Percentiles rank a stretch among this genome's conserved stretches.
phyloP scores from a whole-genome alignment of 352 stramenopile genomes.

The Halophytophthora batemanensis region DNA sequence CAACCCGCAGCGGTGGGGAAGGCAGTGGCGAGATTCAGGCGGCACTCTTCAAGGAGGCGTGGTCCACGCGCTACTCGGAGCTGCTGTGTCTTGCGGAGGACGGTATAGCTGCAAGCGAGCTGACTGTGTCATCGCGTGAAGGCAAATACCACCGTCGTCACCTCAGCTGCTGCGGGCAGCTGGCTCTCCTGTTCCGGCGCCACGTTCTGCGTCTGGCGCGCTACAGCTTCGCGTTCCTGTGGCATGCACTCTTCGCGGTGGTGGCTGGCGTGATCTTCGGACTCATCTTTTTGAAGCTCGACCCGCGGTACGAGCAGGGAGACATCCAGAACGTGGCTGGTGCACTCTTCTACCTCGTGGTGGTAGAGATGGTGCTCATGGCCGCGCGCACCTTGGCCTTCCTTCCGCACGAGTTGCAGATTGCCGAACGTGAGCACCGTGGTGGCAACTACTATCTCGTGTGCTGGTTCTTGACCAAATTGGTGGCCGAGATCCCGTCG shows the following conservation, averaged over 20 bases:
- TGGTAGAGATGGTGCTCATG: conserved; percentile 35
- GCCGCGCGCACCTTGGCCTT: conserved; percentile 28
- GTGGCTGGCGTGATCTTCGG: conserved; percentile 37
- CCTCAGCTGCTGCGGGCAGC: conserved; percentile 26
- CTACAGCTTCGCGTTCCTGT: conserved; percentile 34
- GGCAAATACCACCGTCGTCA: conserved; percentile 1
- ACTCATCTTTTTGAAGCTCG: conserved; percentile 44
- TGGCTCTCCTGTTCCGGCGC: conserved; percentile 38
- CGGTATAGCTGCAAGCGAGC: background rate
- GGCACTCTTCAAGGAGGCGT: conserved; percentile 36
- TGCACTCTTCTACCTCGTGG: conserved; percentile 40
- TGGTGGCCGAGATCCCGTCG: conserved; percentile 32
- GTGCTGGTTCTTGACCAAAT: conserved; percentile 35
- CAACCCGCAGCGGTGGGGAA: conserved; percentile 24
- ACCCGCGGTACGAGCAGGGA: conserved; percentile 24
- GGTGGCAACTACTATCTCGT: conserved; percentile 23
- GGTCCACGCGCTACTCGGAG: conserved; percentile 31
- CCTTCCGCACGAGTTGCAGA: conserved; percentile 24
- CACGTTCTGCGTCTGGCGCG: conserved; percentile 39
- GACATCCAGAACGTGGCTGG: conserved; percentile 48
- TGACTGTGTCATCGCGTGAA: background rate
- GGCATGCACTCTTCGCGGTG: conserved; percentile 37
- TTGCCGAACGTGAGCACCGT: conserved; percentile 27
- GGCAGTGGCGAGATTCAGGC: conserved; percentile 27
- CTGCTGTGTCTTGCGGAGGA: conserved; percentile 7